Conservation (phyloP, 2,329 filamentous ascomycete species). For the Colletotrichum paranaense region DNA sequence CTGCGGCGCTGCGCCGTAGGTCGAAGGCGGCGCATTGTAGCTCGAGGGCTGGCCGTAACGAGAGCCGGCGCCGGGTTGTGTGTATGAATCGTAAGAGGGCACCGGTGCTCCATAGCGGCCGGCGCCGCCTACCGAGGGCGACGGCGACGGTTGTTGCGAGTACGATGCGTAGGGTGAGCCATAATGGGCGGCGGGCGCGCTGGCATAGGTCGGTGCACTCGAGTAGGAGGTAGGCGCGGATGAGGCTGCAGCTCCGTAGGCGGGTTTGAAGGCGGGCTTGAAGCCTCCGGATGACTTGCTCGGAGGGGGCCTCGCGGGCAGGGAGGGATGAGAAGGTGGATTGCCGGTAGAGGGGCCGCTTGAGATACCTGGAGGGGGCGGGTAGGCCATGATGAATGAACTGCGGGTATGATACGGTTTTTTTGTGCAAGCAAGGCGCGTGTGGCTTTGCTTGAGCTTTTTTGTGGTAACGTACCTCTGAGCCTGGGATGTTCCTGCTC, state of each 20-base stretch:
- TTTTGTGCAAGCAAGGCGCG: constrained; percentile 8
- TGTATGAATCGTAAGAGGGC: constrained; percentile 42
- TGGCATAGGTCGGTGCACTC: constrained; percentile 46
- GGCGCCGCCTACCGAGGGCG: constrained; percentile 35
- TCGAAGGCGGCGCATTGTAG: constrained; percentile 43
- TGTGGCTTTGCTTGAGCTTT: constrained; percentile 31
- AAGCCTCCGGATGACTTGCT: constrained; percentile 57
- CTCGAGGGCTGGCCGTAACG: constrained; percentile 42
- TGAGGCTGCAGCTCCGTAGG: constrained; percentile 41
- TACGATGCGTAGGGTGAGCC: constrained; percentile 55
- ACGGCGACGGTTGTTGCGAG: constrained; percentile 43
- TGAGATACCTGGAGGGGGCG: constrained; percentile 83
- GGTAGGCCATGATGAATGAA: constrained; percentile 85
- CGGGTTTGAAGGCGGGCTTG: constrained; percentile 52
- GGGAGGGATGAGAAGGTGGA: constrained; percentile 66
- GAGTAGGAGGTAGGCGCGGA: constrained; percentile 53
- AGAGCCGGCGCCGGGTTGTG: constrained; percentile 40
- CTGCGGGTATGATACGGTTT: constrained; percentile 31
- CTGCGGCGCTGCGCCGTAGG: constrained; percentile 68
- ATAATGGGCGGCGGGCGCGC: constrained; percentile 55
- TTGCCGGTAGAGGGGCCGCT: constrained; percentile 47
- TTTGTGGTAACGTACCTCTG: constrained; percentile 61
- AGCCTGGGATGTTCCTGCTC: constrained; percentile 51
- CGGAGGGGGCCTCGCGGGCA: constrained; percentile 82
- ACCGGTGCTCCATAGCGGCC: constrained; percentile 36